Conservation (phyloP, 1,284 basidiomycete species). For the Neonothopanus nambi region DNA sequence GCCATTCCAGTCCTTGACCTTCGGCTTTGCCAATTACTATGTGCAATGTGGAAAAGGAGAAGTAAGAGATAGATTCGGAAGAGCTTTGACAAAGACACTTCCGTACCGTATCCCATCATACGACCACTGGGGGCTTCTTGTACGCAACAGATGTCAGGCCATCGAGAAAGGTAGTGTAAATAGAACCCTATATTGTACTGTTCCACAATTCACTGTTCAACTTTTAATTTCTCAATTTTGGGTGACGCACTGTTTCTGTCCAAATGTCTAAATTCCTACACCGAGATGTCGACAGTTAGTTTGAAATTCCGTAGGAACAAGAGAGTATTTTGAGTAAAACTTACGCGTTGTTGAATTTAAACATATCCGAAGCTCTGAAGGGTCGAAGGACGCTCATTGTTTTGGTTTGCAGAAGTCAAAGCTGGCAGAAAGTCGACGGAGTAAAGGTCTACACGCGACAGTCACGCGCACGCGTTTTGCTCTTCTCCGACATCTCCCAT, state of each 20-base stretch:
- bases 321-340: too few relatives aligned
- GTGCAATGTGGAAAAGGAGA: conserved; percentile 3
- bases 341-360: conserved; percentile 89
- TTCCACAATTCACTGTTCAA: background rate
- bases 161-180: conserved; percentile 81
- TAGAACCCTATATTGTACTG: conserved; percentile 89
- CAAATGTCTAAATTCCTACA: conserved; percentile 86
- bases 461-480: too few relatives aligned
- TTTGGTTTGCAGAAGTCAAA: conserved; percentile 4
- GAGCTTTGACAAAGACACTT: conserved; percentile 8
- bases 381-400: conserved; percentile 81
- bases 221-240: too few relatives aligned
- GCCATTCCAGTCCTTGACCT: conserved; percentile 72
- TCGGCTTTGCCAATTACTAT: conserved; percentile 87
- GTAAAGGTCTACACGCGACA: too few relatives aligned
- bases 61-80: conserved; percentile 2
- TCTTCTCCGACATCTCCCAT: too few relatives aligned
- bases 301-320: conserved; percentile 11
- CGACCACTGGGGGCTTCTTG: conserved; percentile 78
- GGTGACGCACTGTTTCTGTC: conserved; percentile 89
- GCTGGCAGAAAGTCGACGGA: too few relatives aligned
- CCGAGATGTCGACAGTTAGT: background rate
- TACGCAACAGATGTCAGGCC: conserved; percentile 87
- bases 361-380: conserved; percentile 84
- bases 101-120: conserved; percentile 85